Percentiles rank a stretch among this genome's conserved stretches.
phyloP scores from a whole-genome alignment of 164 flowering plant genomes.

The Nelumbo lutea region DNA sequence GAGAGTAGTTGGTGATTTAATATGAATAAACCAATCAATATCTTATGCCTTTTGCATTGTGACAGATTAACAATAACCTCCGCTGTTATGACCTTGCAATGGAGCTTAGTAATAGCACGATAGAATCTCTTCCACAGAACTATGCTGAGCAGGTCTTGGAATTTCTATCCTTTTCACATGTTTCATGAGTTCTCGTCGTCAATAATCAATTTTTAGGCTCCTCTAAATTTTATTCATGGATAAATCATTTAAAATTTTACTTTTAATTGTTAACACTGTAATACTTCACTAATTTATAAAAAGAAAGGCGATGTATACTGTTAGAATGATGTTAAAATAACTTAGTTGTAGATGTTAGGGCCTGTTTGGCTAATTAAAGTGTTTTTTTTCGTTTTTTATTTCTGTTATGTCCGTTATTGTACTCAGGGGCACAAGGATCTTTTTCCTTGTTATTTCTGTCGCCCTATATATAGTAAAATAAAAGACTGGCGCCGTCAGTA shows the following conservation, averaged over 20 bases:
- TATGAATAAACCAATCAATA: background rate
- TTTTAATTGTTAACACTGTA: background rate
- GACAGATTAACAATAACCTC: constrained; percentile 89
- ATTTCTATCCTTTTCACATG: background rate
- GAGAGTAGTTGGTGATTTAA: background rate
- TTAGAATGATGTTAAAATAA: too few species aligned
- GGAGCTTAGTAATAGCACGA: constrained; percentile 85
- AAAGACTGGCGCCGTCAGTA: too few species aligned
- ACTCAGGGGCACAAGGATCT: too few species aligned
- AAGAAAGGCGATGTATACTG: too few species aligned
- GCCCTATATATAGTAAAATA: too few species aligned
- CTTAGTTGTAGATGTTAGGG: too few species aligned
- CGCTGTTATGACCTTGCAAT: constrained; percentile 96
- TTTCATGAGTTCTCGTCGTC: background rate
- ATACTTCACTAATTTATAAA: too few species aligned
- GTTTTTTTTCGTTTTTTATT: too few species aligned
- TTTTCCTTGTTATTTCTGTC: too few species aligned
- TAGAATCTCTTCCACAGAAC: constrained; percentile 89
- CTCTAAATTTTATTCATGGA: background rate
- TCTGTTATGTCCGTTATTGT: too few species aligned
- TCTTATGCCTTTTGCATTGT: constrained; percentile 2
- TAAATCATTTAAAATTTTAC: background rate
- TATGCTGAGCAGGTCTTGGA: constrained; percentile 82
- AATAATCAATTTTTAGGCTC: background rate
- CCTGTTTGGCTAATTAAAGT: too few species aligned